A percentile compares a stretch with the other conserved stretches of the same genome.
phyloP scores from a whole-genome alignment of 257 asterid species.

The Phtheirospermum japonicum region DNA sequence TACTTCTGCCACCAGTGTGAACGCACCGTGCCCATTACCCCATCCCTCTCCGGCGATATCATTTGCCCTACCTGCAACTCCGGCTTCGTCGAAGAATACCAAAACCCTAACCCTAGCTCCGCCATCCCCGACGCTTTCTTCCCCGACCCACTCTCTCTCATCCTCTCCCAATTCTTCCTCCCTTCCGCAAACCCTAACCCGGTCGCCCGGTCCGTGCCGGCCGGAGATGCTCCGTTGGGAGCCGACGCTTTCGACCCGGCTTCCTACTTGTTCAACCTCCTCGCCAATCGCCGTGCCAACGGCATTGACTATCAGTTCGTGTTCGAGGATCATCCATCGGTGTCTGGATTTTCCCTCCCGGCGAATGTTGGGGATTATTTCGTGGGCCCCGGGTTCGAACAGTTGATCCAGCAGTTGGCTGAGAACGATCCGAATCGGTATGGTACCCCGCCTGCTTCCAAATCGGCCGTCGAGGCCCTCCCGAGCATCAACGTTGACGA shows the following conservation, averaged over 20 bases:
- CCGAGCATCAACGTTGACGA: conserved; percentile 22
- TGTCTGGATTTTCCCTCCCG: conserved; percentile 25
- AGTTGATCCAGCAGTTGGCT: conserved; percentile 27
- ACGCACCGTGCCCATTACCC: conserved; percentile 49
- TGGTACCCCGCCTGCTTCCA: neutral
- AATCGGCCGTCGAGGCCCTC: conserved; percentile 2
- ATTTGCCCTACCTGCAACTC: conserved; percentile 67
- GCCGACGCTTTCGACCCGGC: conserved; percentile 48
- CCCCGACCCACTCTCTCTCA: conserved; percentile 37
- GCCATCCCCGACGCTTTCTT: conserved; percentile 29
- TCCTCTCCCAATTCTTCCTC: conserved; percentile 39
- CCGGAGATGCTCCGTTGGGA: conserved; percentile 27
- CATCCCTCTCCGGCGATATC: conserved; percentile 49
- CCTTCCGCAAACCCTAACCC: conserved; percentile 29
- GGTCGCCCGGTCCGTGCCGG: conserved; percentile 21
- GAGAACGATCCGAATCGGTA: conserved; percentile 60
- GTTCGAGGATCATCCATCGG: conserved; percentile 33
- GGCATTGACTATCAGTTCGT: conserved; percentile 60
- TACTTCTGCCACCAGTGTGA: conserved; percentile 80
- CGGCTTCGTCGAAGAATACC: conserved; percentile 65
- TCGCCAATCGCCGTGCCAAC: conserved; percentile 52
- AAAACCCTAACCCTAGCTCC: conserved; percentile 40
- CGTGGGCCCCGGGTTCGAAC: conserved; percentile 1
- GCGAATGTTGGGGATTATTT: neutral
- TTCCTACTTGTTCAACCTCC: conserved; percentile 36